Base-by-base conservation (phyloP, 2,329 filamentous ascomycete genomes). In the Epichloe hybrida region DNA sequence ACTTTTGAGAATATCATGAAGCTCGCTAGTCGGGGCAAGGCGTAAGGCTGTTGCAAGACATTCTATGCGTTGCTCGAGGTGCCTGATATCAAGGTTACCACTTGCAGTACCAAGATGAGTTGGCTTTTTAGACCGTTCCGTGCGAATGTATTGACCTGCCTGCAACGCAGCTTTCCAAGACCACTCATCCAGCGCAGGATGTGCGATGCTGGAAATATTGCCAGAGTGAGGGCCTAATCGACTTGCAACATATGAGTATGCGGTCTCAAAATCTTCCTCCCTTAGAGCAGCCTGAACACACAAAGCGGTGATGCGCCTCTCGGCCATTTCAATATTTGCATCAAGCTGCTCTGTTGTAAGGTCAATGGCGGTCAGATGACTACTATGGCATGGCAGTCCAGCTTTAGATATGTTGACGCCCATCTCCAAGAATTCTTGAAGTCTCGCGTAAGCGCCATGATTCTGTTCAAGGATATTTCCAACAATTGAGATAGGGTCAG, bases 221-320 rank as follows among this genome's bases (percentile, higher is more conserved):
- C 40, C 46, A 20, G 4, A 53, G 50, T 59, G 53, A 9, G 60
- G 53, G 7, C 74, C 72, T 0, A 93, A 72, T 21, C 84, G 79
- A 60, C 81, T 88, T 45, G 88, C 77, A 2, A 90, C 83, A 61
- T 87, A 91, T 0, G 86, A 90, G 63, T 91, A 93, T 11, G 87
- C 87, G 0, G 87, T 93, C 62, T 94, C 88, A 54, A 93, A 93
- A 62, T 81, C 88, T 55, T 89, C 82, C 61, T 90, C 86, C 9
- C 74, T 73, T 1, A 93, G 72, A 12, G 87, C 85, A 13, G 84
- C 81, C 61, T 88, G 82, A 40, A 91, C 81, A 55, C 86, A 88
- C 84, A 91, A 88, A 52, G 84, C 83, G 5, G 81, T 83, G 48
- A 93, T 80, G 34, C 86, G 78, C 46, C 77, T 79, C 60, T 84